A percentile compares a stretch with the other conserved stretches of the same genome.
These are phyloP conservation scores for Gamarada debralockiae DNA, from an alignment of 495 filamentous ascomycete species.

Conservation along the genomic window DNA sequence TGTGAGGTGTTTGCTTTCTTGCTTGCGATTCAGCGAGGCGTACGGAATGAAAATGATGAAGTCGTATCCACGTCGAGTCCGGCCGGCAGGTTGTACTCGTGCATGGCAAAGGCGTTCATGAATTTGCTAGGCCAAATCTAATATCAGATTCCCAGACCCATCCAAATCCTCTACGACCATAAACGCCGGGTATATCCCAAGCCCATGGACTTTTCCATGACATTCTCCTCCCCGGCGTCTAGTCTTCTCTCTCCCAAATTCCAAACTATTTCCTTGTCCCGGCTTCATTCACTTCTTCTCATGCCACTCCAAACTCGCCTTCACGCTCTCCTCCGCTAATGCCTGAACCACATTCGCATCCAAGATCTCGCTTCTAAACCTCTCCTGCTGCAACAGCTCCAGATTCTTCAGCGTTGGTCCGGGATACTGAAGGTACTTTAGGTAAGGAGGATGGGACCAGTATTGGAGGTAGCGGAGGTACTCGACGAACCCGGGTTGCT, in stretches of 20 bases:
- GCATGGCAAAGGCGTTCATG: neutral
- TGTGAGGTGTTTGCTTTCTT: conserved; percentile 6
- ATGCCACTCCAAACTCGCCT: conserved; percentile 6
- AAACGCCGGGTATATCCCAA: conserved; percentile 18
- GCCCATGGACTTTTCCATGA: neutral
- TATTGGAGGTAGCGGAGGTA: conserved; percentile 86
- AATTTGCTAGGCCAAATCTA: neutral
- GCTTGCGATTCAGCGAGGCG: conserved; percentile 24
- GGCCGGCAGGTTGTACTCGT: neutral
- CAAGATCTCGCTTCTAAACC: conserved; percentile 78
- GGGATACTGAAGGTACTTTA: conserved; percentile 76
- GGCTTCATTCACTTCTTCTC: neutral
- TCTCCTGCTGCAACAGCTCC: conserved; percentile 77
- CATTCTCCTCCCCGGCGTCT: too few relatives aligned
- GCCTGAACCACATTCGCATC: conserved; percentile 64
- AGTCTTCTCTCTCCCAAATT: neutral
- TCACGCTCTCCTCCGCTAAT: conserved; percentile 52
- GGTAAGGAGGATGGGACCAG: conserved; percentile 77
- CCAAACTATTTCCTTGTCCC: neutral
- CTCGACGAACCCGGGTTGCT: conserved; percentile 65
- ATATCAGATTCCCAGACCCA: neutral
- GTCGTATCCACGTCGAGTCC: too few relatives aligned
- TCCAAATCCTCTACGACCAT: neutral
- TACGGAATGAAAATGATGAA: conserved; percentile 1
- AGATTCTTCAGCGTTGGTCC: conserved; percentile 79